Percentiles rank a stretch among this genome's conserved stretches.
Conservation (phyloP, 345 rosid genomes). For the Mallotus nudiflorus region DNA sequence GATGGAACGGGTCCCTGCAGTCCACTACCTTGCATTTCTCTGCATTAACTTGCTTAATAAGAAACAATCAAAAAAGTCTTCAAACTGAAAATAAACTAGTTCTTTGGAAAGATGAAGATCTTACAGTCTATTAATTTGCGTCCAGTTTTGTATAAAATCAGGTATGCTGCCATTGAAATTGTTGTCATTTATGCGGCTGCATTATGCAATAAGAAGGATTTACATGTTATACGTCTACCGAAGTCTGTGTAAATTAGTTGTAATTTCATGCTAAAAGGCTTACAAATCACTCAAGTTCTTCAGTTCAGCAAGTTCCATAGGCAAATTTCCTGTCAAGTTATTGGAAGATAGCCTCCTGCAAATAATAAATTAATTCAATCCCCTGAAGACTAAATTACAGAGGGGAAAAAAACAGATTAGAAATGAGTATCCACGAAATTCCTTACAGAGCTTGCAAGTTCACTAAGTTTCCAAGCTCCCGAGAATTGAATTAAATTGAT, state of each 20-base stretch:
- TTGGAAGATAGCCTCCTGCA: conserved; percentile 64
- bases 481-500: too few relatives aligned
- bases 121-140: conserved; percentile 52
- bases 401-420: not conserved
- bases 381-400: not conserved
- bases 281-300: conserved; percentile 55
- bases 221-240: not conserved
- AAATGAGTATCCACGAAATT: not conserved
- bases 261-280: conserved; percentile 14
- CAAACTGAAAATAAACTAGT: too few relatives aligned
- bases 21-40: conserved; percentile 58
- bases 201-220: conserved; percentile 15
- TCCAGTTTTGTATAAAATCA: conserved; percentile 47
- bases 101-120: conserved; percentile 14
- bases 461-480: conserved; percentile 51
- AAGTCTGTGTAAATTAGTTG: too few relatives aligned
- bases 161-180: conserved; percentile 58
- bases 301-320: conserved; percentile 38
- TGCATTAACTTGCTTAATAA: not conserved
- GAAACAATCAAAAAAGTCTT: not conserved
- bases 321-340: conserved; percentile 51
- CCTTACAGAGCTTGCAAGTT: conserved; percentile 48
- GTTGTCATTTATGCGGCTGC: conserved; percentile 69
- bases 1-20: conserved; percentile 45
- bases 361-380: not conserved